phyloP scores from a whole-genome alignment of 2,329 filamentous ascomycete species.

The Nemania sp. region DNA sequence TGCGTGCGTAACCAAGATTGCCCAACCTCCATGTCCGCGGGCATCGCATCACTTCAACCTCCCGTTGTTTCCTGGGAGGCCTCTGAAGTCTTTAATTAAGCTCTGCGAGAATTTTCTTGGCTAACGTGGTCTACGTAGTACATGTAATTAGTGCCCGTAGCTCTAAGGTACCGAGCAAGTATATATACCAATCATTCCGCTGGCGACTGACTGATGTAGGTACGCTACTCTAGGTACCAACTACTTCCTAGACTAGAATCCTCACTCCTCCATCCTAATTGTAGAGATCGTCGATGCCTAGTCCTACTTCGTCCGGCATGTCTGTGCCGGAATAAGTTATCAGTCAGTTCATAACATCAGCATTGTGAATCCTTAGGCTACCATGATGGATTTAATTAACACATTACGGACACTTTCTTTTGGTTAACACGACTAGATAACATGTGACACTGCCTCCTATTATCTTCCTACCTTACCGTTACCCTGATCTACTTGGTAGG shows the following conservation, averaged over 20 bases:
- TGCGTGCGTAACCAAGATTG: background rate
- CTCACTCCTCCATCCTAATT: background rate
- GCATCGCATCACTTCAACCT: background rate
- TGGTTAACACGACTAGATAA: too few species aligned
- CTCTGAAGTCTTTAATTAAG: conserved; percentile 12
- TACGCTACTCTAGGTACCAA: too few species aligned
- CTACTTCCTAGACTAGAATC: background rate
- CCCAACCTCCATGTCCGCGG: background rate
- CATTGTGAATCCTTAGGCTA: background rate
- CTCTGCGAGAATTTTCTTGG: conserved; percentile 10
- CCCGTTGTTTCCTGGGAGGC: conserved; percentile 1
- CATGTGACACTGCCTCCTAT: too few species aligned
- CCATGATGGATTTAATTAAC: too few species aligned
- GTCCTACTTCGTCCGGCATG: background rate
- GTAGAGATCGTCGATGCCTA: conserved; percentile 10
- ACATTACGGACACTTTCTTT: too few species aligned
- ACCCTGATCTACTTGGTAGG: too few species aligned
- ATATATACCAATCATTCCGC: too few species aligned
- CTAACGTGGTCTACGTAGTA: too few species aligned
- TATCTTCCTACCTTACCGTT: too few species aligned
- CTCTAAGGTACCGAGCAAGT: too few species aligned
- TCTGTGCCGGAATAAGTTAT: conserved; percentile 1
- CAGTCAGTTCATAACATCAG: conserved; percentile 13
- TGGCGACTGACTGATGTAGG: too few species aligned
- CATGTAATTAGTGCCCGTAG: too few species aligned